Conservation (phyloP, 257 asterid genomes). For the Thymus mandschuricus region DNA sequence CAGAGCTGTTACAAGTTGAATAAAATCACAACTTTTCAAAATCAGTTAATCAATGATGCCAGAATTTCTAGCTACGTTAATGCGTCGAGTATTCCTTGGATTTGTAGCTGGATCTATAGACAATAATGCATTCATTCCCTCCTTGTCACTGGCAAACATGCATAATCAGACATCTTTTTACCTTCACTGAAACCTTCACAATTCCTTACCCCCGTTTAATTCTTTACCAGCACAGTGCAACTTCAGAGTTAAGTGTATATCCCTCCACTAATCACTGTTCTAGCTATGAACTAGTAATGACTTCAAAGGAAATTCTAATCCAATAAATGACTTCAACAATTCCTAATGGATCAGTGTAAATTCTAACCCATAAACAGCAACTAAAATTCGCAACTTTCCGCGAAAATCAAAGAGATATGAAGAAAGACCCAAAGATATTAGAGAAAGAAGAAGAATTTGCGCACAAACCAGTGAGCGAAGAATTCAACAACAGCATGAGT, state of each 20-base stretch:
- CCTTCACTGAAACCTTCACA: conserved; percentile 14
- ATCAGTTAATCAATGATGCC: background rate
- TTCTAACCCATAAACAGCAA: conserved; percentile 16
- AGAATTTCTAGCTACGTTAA: background rate
- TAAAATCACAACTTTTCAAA: conserved; percentile 2
- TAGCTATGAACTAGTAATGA: background rate
- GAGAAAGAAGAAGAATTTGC: background rate
- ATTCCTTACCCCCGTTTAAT: background rate
- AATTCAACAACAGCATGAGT: conserved; percentile 80
- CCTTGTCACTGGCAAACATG: conserved; percentile 5
- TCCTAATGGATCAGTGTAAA: conserved; percentile 14
- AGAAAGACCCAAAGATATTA: background rate
- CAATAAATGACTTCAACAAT: conserved; percentile 6
- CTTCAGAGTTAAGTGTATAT: conserved; percentile 16
- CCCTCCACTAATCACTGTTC: conserved; percentile 20
- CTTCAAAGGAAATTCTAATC: background rate
- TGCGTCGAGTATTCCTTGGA: background rate
- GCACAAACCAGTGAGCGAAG: conserved; percentile 81
- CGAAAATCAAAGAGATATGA: background rate
- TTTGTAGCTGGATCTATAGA: conserved; percentile 4
- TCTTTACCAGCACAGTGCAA: background rate
- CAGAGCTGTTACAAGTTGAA: conserved; percentile 2
- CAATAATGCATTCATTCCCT: conserved; percentile 16
- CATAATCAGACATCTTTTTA: conserved; percentile 5
- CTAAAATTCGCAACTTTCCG: background rate